These are phyloP conservation scores for Fraxinus cuspidata DNA, from an alignment of 257 asterid species.

Conservation along the genomic window DNA sequence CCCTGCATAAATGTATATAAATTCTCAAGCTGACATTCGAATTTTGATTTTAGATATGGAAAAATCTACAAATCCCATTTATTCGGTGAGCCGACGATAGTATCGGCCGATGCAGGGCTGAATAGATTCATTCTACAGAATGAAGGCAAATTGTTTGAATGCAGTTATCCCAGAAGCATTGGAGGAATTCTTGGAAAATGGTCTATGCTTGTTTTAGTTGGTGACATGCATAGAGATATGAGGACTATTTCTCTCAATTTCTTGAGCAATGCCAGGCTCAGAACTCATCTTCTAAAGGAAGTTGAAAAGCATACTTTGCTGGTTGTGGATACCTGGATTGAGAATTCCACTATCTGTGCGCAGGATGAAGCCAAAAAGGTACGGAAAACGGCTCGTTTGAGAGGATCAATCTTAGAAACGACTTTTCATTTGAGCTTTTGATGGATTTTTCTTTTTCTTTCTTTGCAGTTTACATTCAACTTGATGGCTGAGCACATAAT, in stretches of 20 bases:
- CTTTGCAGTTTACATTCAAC: constrained; percentile 76
- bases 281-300: constrained; percentile 62
- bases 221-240: constrained; percentile 95
- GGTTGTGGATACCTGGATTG: constrained; percentile 66
- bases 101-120: constrained; percentile 84
- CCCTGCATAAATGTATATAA: background rate
- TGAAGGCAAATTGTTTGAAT: constrained; percentile 81
- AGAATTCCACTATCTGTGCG: constrained; percentile 56
- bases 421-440: background rate
- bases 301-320: constrained; percentile 77
- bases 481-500: constrained; percentile 90
- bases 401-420: no score
- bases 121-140: constrained; percentile 74
- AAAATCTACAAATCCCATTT: constrained; percentile 82
- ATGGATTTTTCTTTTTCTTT: no score
- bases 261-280: constrained; percentile 71
- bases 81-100: constrained; percentile 79
- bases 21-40: background rate
- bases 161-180: constrained; percentile 89
- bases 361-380: constrained; percentile 97
- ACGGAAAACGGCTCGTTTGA: background rate
- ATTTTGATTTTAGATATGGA: constrained; percentile 54
- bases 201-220: constrained; percentile 92
- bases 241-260: constrained; percentile 78
- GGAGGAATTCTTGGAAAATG: constrained; percentile 96